A percentile compares a stretch with the other conserved stretches of the same genome.
Evolutionary conservation across 169 alveolate species (phyloP).

Genomic region (Plasmodium fragile): DNA sequence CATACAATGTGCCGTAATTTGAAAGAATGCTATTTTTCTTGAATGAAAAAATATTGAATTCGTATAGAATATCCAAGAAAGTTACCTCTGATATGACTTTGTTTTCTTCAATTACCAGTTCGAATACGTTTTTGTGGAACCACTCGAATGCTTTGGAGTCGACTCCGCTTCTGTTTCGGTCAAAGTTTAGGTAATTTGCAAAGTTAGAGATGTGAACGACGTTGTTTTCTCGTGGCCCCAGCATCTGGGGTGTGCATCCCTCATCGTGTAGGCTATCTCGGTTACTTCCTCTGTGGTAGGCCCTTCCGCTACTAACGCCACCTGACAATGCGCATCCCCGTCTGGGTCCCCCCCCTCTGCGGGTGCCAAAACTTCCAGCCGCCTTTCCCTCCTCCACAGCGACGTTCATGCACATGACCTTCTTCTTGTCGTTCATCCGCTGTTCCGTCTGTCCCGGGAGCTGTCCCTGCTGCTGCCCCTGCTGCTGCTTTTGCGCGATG

Average conservation of each 20-base stretch:
- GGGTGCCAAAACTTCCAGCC: background rate
- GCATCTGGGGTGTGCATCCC: background rate
- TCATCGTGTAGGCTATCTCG: background rate
- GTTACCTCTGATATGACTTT: slow-evolving; percentile 33
- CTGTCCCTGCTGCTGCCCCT: background rate
- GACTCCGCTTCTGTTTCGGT: slow-evolving; percentile 2
- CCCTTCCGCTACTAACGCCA: background rate
- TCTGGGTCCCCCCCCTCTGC: background rate
- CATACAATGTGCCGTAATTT: background rate
- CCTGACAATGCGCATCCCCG: background rate
- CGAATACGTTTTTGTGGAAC: slow-evolving; percentile 46
- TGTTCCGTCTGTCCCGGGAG: slow-evolving; percentile 1
- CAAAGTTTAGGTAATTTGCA: slow-evolving; percentile 39
- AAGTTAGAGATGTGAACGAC: slow-evolving; percentile 37
- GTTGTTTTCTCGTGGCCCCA: background rate
- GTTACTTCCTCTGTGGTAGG: background rate
- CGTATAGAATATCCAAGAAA: slow-evolving; percentile 58
- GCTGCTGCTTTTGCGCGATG: slow-evolving; percentile 1
- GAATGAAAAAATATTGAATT: slow-evolving; percentile 34
- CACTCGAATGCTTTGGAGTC: slow-evolving; percentile 47
- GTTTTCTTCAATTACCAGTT: slow-evolving; percentile 52
- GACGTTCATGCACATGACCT: slow-evolving; percentile 23
- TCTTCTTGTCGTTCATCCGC: slow-evolving; percentile 15
- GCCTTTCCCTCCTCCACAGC: slow-evolving; percentile 24
- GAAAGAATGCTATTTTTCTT: background rate